Percentiles rank a stretch among this genome's conserved stretches.
Evolutionary conservation across 2,329 filamentous ascomycete species (phyloP).

Genomic region (Ampelomyces quisqualis): DNA sequence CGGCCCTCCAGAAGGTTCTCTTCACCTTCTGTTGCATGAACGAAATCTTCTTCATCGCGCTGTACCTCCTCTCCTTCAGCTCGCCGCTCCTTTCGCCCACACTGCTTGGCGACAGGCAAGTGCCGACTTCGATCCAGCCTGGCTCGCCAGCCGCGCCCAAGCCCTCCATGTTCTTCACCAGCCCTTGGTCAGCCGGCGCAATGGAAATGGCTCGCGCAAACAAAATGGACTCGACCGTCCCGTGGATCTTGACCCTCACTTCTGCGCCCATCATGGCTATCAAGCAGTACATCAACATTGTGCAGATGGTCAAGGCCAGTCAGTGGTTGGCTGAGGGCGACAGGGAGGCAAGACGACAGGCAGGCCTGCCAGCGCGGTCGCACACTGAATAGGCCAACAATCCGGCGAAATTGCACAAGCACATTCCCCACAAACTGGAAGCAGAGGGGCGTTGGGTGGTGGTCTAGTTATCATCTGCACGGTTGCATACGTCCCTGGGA

Average conservation of each 20-base stretch:
- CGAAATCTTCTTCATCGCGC: slow-evolving; percentile 95
- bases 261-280: slow-evolving; percentile 83
- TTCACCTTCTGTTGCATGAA: slow-evolving; percentile 90
- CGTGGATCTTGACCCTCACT: slow-evolving; percentile 78
- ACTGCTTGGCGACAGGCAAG: slow-evolving; percentile 64
- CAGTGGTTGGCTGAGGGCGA: slow-evolving; percentile 94
- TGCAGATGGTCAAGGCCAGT: slow-evolving; percentile 92
- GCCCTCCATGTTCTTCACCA: slow-evolving; percentile 75
- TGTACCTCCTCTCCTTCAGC: slow-evolving; percentile 96
- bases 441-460: slow-evolving; percentile 3
- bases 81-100: slow-evolving; percentile 85
- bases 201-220: slow-evolving; percentile 89
- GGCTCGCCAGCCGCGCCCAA: slow-evolving; percentile 69
- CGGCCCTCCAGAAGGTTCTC: slow-evolving; percentile 68
- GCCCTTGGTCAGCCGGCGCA: slow-evolving; percentile 87
- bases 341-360: slow-evolving; percentile 58
- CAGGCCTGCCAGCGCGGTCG: slow-evolving; percentile 37
- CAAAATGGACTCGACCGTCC: slow-evolving; percentile 65
- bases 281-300: slow-evolving; percentile 92
- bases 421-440: not conserved
- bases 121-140: slow-evolving; percentile 56
- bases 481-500: no score
- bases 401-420: slow-evolving; percentile 18
- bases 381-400: not conserved
- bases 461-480: no score